Conservation (phyloP, 1,284 basidiomycete genomes). For the Heliocybe sulcata region DNA sequence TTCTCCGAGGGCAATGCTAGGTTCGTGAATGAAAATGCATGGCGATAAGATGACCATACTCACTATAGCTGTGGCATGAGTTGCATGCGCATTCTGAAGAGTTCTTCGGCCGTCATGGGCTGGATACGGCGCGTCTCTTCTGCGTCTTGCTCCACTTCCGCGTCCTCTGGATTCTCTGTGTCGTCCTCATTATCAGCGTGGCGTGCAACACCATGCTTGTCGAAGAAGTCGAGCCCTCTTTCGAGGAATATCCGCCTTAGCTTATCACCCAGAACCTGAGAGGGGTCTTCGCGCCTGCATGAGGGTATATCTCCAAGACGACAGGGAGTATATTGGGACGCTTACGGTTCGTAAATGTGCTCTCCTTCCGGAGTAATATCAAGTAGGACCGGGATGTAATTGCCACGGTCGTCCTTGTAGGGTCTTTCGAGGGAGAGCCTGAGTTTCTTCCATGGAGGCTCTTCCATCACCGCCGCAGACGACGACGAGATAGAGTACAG, state of each 20-base stretch:
- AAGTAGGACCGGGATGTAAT: slow-evolving; percentile 49
- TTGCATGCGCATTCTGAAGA: slow-evolving; percentile 64
- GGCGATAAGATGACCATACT: slow-evolving; percentile 18
- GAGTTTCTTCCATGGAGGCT: slow-evolving; percentile 48
- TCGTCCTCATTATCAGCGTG: slow-evolving; percentile 1
- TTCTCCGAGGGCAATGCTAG: slow-evolving; percentile 67
- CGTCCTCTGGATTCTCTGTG: slow-evolving; percentile 11
- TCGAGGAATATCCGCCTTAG: slow-evolving; percentile 65
- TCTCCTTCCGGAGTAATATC: slow-evolving; percentile 69
- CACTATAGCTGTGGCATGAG: slow-evolving; percentile 66
- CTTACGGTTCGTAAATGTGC: slow-evolving; percentile 63
- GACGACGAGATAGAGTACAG: not conserved
- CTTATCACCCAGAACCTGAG: slow-evolving; percentile 49
- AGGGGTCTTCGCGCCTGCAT: slow-evolving; percentile 44
- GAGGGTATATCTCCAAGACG: not conserved
- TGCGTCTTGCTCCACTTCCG: slow-evolving; percentile 18
- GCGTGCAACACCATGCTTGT: slow-evolving; percentile 28
- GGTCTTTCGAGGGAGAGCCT: slow-evolving; percentile 67
- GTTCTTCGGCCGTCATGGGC: slow-evolving; percentile 66
- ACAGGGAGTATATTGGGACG: slow-evolving; percentile 6
- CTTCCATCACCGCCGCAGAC: slow-evolving; percentile 18
- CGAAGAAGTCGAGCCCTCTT: slow-evolving; percentile 69
- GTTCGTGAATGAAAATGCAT: slow-evolving; percentile 6
- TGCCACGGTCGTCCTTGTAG: slow-evolving; percentile 68
- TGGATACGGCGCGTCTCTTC: slow-evolving; percentile 21